These are phyloP conservation scores for Pseudonitzschia multistriata DNA, from an alignment of 108 stramenopile species.

Conservation along the genomic window DNA sequence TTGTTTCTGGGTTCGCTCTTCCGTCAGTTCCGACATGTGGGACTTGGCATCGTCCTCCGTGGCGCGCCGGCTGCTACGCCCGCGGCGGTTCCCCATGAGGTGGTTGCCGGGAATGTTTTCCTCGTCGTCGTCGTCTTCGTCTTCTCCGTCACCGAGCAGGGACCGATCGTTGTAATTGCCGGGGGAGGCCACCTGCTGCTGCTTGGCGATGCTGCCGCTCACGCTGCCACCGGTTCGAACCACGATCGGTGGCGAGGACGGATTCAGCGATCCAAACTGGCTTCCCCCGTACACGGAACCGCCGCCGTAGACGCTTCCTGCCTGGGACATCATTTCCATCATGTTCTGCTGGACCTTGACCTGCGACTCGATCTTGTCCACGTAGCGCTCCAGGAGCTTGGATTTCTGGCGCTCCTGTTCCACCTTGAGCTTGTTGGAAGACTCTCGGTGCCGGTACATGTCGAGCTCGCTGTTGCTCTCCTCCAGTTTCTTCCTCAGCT, in stretches of 20 bases:
- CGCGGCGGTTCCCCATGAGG: background rate
- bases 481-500: conserved; percentile 73
- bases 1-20: conserved; percentile 80
- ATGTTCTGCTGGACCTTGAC: conserved; percentile 87
- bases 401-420: conserved; percentile 68
- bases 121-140: conserved; percentile 26
- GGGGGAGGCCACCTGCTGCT: too few species aligned
- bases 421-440: conserved; percentile 43
- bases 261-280: conserved; percentile 9
- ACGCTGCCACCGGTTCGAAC: background rate
- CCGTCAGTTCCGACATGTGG: conserved; percentile 80
- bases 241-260: conserved; percentile 8
- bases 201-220: background rate
- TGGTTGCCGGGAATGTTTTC: conserved; percentile 2
- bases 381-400: conserved; percentile 68
- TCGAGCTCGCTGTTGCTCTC: conserved; percentile 58
- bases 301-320: conserved; percentile 47
- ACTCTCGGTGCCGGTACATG: conserved; percentile 53
- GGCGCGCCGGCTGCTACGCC: conserved; percentile 1
- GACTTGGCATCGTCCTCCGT: conserved; percentile 60
- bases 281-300: conserved; percentile 23
- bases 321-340: conserved; percentile 86
- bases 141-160: conserved; percentile 19
- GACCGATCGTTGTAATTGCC: conserved; percentile 20
- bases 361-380: conserved; percentile 82